Conservation (phyloP, 1,284 basidiomycete species). For the Entoloma clypeatum region DNA sequence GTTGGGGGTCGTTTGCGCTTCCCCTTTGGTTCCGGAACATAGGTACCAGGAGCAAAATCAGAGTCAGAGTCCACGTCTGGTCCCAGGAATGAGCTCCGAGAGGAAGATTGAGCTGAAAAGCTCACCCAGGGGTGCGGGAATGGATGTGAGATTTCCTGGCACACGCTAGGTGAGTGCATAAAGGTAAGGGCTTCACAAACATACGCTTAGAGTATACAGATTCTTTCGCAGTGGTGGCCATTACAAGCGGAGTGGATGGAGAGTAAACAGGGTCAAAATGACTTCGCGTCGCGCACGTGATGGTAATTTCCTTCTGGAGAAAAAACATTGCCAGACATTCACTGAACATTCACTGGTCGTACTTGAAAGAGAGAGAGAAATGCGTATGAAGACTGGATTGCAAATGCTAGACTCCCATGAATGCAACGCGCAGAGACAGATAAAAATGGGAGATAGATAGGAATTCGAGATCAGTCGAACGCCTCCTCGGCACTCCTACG, state of each 20-base stretch:
- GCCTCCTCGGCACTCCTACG: constrained; percentile 85
- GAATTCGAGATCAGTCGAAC: constrained; percentile 48
- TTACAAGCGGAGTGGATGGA: constrained; percentile 3
- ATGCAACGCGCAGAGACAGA: constrained; percentile 5
- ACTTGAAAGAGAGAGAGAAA: constrained; percentile 7
- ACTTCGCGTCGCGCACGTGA: constrained; percentile 18
- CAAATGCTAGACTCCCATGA: constrained; percentile 11
- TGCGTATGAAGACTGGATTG: constrained; percentile 13
- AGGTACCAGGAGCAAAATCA: constrained; percentile 49
- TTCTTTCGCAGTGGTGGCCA: constrained; percentile 17
- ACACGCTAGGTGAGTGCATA: neutral
- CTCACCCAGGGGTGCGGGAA: constrained; percentile 30
- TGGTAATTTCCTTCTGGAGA: constrained; percentile 2
- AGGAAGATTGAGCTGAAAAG: neutral
- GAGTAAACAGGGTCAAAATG: neutral
- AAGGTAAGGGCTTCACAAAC: neutral
- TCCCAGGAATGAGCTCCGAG: constrained; percentile 17
- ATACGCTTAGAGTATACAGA: constrained; percentile 26
- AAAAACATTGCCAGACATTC: neutral
- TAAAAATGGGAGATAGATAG: neutral
- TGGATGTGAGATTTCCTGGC: constrained; percentile 25
- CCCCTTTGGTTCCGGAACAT: constrained; percentile 33
- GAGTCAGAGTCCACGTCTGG: constrained; percentile 49
- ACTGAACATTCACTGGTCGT: constrained; percentile 7
- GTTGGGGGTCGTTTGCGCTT: constrained; percentile 26